These are phyloP conservation scores for Pythium vanterpoolii DNA, from an alignment of 352 stramenopile genomes.

Conservation along the genomic window DNA sequence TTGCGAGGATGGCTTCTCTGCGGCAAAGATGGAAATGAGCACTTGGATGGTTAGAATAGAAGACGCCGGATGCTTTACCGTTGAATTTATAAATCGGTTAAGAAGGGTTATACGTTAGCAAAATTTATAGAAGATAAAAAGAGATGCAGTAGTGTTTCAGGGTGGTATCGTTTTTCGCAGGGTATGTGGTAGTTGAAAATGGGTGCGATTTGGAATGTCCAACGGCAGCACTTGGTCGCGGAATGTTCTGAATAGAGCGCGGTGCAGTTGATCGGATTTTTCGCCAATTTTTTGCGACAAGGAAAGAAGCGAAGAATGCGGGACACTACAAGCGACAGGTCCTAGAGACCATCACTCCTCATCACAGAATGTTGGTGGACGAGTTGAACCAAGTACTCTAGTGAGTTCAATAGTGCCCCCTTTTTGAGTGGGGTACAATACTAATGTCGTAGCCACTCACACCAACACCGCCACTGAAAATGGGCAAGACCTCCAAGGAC, in stretches of 20 bases:
- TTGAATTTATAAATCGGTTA: too few species aligned
- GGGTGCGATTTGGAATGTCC: conserved; percentile 5
- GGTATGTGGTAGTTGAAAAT: not conserved
- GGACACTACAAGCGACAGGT: not conserved
- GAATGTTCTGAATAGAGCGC: conserved; percentile 13
- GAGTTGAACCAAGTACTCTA: conserved; percentile 5
- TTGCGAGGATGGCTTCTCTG: not conserved
- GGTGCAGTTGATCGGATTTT: not conserved
- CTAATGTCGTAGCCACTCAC: conserved; percentile 6
- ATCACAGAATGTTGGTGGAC: not conserved
- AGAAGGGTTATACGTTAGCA: too few species aligned
- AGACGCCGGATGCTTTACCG: too few species aligned
- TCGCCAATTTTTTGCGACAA: not conserved
- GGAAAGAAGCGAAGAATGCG: not conserved
- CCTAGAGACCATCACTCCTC: conserved; percentile 11
- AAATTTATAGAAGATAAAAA: not conserved
- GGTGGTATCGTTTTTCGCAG: not conserved
- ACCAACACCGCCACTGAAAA: conserved; percentile 22
- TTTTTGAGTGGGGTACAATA: not conserved
- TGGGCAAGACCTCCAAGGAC: conserved; percentile 90
- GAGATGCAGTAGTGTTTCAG: not conserved
- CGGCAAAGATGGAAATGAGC: not conserved
- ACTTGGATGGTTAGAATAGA: not conserved
- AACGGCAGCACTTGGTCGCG: not conserved
- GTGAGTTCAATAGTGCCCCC: conserved; percentile 4